Base-by-base conservation (phyloP, 305 asterid species). In the Striga hermonthica region DNA sequence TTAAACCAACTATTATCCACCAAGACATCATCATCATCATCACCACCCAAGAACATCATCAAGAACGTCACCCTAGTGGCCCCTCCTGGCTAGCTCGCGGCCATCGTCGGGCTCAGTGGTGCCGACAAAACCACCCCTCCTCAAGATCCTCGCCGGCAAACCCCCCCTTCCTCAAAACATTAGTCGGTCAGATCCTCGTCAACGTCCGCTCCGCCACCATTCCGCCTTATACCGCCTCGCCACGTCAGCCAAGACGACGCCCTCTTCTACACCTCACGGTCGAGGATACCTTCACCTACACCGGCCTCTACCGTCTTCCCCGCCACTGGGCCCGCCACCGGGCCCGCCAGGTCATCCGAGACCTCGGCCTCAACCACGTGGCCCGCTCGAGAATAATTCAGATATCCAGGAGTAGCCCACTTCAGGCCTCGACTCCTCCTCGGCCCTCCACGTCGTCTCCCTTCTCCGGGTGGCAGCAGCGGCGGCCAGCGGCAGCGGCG, bases 31-130 rank as follows among this genome's bases (percentile, higher is more conserved):
- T 57, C 69, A 5, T 74, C 66, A 36, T 63, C 13, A 3, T 40
- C 82, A 0, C 68, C 87, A 3, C 40, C 9, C 3, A 76, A 65
- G 49, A 70, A 74, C 80, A 82, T 90, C 64, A 67, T 90, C 79
- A 72, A 75, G 76, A 78, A 85, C 62, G 92, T 89, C 0, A 84
- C 56, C 43, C 77, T 88, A 13, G 86, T 79, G 64, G 96, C 95
- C 3, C 70, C 60, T 15, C 86, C 96, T 1, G 89, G 89, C 12
- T 81, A 91, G 73, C 65, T 91, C 65, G 86, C 96, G 0, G 98
- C 98, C n/a, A 76, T 91, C 31, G 98, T 93, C 1, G 98, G 98
- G 31, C 91, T 95, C 0, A 91, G 98, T 53, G 98, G 98, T 0
- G 95, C 98, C 0, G 98, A 97, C 36, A 91, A 91, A 75, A 82